Conservation (phyloP, 306 rosid species). For the Acacia melanoxylon region DNA sequence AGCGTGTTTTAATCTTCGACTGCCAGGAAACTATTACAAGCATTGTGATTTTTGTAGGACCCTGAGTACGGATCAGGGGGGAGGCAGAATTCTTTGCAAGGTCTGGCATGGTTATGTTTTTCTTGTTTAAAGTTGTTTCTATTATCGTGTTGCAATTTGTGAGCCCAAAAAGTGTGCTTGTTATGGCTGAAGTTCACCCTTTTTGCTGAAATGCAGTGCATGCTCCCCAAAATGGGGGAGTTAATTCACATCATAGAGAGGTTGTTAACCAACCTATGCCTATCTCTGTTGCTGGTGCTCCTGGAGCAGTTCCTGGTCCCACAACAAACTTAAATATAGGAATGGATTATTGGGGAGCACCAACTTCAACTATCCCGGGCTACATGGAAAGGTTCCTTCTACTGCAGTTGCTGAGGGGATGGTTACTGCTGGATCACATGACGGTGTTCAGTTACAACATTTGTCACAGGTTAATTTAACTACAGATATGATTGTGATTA, state of each 20-base stretch:
- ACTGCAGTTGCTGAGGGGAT: constrained; percentile 78
- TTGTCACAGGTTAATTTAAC: constrained; percentile 73
- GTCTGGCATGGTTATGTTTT: constrained; percentile 44
- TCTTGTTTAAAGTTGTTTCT: constrained; percentile 10
- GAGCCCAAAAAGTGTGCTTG: not conserved
- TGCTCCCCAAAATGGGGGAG: constrained; percentile 77
- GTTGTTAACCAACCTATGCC: constrained; percentile 74
- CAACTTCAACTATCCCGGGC: constrained; percentile 53
- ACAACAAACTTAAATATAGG: constrained; percentile 74
- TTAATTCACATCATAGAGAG: constrained; percentile 59
- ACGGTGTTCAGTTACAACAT: constrained; percentile 78
- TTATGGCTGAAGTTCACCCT: constrained; percentile 11
- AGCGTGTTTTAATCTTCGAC: not conserved
- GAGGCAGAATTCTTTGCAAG: constrained; percentile 80
- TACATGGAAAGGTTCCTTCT: constrained; percentile 60
- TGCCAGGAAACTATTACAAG: not conserved
- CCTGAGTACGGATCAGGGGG: constrained; percentile 52
- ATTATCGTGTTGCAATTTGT: constrained; percentile 18
- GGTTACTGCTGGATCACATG: constrained; percentile 77
- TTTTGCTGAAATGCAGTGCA: constrained; percentile 49
- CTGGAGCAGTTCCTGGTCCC: constrained; percentile 66
- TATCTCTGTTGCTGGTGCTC: constrained; percentile 55
- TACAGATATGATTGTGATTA: not conserved
- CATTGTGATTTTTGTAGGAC: constrained; percentile 43
- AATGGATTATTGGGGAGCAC: constrained; percentile 83